phyloP scores from a whole-genome alignment of 2,329 filamentous ascomycete species.

The Apiospora aurea region DNA sequence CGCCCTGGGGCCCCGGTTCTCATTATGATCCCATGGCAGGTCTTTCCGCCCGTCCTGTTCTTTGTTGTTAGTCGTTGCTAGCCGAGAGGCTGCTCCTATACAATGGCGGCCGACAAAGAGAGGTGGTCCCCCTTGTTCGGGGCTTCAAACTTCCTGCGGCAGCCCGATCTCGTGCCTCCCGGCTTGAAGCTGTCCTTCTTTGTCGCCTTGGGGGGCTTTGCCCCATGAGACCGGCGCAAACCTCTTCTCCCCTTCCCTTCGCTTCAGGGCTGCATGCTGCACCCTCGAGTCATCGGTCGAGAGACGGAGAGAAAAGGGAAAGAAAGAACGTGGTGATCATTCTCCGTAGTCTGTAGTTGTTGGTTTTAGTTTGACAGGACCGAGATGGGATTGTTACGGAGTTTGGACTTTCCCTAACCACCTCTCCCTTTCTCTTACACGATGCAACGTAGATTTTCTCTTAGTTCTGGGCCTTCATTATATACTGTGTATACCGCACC shows the following conservation, averaged over 20 bases:
- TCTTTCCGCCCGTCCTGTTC: neutral
- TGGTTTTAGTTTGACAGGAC: neutral
- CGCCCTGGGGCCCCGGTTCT: neutral
- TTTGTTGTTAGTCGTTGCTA: slow-evolving; percentile 2
- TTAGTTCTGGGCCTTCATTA: neutral
- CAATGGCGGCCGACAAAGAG: neutral
- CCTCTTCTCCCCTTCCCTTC: neutral
- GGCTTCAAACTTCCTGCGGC: neutral
- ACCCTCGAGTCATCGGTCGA: neutral
- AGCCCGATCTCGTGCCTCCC: slow-evolving; percentile 5
- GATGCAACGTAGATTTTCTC: neutral
- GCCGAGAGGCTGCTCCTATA: neutral
- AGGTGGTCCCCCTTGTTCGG: neutral
- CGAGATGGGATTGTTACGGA: neutral
- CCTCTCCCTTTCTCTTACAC: neutral
- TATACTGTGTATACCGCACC: neutral
- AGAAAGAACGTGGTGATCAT: neutral
- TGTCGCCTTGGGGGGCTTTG: neutral
- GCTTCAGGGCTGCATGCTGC: neutral
- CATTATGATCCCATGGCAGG: neutral
- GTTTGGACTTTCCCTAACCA: neutral
- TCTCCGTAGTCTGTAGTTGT: neutral
- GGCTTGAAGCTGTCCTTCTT: neutral
- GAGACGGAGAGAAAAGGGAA: neutral
- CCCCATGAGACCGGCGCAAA: neutral